Evolutionary conservation across 257 asterid genomes (phyloP), one percentile per base, ranked within the genome.

Genomic region (Asclepias syriaca): DNA sequence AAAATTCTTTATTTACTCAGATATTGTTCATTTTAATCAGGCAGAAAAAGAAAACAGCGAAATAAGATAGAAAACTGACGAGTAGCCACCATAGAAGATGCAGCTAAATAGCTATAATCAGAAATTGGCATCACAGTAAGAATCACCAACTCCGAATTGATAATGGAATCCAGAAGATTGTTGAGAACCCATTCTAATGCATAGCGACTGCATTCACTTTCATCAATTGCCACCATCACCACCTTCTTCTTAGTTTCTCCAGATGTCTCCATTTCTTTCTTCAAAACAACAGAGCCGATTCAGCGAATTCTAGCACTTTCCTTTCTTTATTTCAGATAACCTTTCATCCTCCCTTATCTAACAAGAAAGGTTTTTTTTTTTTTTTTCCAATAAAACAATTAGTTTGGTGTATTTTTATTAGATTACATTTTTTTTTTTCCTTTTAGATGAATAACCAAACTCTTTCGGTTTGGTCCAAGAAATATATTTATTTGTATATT

Each of bases 171-270:
- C 0, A 71, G 81, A 16, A 87, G 84, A 34, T 78, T 80, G 12
- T 73, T 2, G 27, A 89, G 81, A 37, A 86, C 73, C 94, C 96
- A 89, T 49, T 84, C 84, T 24, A 89, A 51, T 59, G 96, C 90
- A 55, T 87, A 77, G 61, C 55, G 77, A 63, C 96, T 89, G 78
- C 65, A 75, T 50, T 86, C 92, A 58, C 92, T 87, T 51, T 83
- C 90, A 34, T 87, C 94, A 15, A 89, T 79, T 2, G 94, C 96
- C 57, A 87, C 94, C 96, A 89, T 86, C 79, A 87, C 88, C 80
- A 72, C 82, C 80, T 83, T 88, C 81, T 75, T 86, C 37, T 72
- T 43, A 11, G 18, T 82, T 3, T 53, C 45, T 14, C 39, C 45
- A 6, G 53, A 51, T 34, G n/a, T 63, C 46, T 73, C 74, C 71